Percentiles rank a stretch among this genome's conserved stretches.
These are phyloP conservation scores for Schoenoplectus triqueter DNA, from an alignment of 202 grass and related monocot genomes.

Conservation along the genomic window DNA sequence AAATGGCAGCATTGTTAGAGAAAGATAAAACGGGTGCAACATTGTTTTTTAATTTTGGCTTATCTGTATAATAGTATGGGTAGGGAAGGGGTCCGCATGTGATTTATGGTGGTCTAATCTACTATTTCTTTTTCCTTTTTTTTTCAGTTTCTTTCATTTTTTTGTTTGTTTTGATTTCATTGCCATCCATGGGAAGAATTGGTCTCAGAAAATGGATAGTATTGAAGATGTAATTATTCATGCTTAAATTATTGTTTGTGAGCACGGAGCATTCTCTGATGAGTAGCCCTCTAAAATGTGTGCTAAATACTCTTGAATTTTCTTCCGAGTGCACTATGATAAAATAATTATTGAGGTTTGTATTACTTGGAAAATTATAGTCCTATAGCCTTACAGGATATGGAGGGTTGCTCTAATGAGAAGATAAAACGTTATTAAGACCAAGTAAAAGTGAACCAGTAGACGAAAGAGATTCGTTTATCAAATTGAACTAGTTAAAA, in stretches of 20 bases:
- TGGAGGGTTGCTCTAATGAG: background rate
- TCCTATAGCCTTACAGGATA: background rate
- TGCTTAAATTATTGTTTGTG: constrained; percentile 25
- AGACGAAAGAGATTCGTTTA: background rate
- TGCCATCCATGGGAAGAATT: constrained; percentile 38
- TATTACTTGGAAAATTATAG: background rate
- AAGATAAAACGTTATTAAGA: background rate
- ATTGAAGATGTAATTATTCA: constrained; percentile 44
- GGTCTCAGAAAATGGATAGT: constrained; percentile 34
- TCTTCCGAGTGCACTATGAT: too few species aligned
- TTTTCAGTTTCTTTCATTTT: background rate
- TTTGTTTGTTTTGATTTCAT: constrained; percentile 18
- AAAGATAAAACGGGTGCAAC: background rate
- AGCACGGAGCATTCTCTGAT: too few species aligned
- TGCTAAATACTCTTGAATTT: background rate
- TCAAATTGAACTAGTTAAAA: background rate
- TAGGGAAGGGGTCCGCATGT: background rate
- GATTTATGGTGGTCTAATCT: constrained; percentile 28
- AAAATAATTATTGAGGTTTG: too few species aligned
- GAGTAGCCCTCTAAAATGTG: background rate
- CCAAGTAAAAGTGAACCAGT: background rate
- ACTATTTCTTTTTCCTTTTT: constrained; percentile 10
- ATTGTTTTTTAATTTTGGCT: constrained; percentile 2
- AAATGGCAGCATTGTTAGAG: constrained; percentile 17
- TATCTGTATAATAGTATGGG: constrained; percentile 34